Base-by-base conservation (phyloP, 2,329 filamentous ascomycete genomes). In the Trichothecium sympodiale region DNA sequence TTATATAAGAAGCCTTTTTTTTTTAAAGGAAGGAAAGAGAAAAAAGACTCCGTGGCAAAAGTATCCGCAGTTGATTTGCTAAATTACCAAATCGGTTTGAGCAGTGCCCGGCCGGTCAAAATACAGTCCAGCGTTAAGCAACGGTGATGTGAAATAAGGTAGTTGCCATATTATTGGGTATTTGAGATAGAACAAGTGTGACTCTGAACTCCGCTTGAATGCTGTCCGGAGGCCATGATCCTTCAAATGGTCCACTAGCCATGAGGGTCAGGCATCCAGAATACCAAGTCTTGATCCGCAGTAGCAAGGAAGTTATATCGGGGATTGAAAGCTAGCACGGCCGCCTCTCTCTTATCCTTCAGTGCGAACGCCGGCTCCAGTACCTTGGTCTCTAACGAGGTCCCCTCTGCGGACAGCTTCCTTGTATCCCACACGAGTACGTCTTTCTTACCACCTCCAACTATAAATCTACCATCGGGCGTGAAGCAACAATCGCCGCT, bases 291-390 rank as follows among this genome's bases (percentile, higher is more conserved):
- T 51, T 81, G 81, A 48, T 96, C 88, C 4, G 86, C 91, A 31
- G 81, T 91, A 8, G 86, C 88, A 46, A 96, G 72, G 64, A 95
- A 79, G 57, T 96, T 95, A 58, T 82, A 91, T 34, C 88, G 73
- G 17, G 88, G 91, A 53, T 95, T 96, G 55, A 87, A 91, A 16
- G 83, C 84, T 29, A 94, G 68, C 10, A 94, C 71, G 1, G 82
- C 82, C 4, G 76, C 76, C 59, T 75, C 77, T 53, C 67, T 77
- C 62, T 71, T 74, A 46, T 80, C 77, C 29, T 80, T 75, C 32
- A 83, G 61, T 32, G 74, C 75, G 57, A 70, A 70, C 31, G 63
- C 69, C 34, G 83, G 82, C 29, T 74, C 69, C 37, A 86, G 53
- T 2, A 73, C 62, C 50, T 75, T 74, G 47, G 70, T 71, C 26